phyloP scores from a whole-genome alignment of 768 basidiomycete species.

The Melanogaster broomeanus region DNA sequence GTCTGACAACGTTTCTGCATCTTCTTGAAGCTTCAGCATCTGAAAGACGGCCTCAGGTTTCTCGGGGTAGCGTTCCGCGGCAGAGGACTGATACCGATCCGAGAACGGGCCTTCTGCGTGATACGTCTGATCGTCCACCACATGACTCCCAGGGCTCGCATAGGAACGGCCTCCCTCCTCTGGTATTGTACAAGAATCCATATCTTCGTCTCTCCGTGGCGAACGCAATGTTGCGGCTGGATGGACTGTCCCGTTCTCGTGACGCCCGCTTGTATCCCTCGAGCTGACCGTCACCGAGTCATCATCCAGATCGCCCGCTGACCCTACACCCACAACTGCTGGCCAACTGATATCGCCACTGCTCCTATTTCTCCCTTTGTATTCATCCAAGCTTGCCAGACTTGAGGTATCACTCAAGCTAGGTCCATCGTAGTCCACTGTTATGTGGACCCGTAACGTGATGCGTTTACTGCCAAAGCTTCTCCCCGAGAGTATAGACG shows the following conservation, averaged over 20 bases:
- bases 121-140: not conserved
- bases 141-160: not conserved
- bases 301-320: constrained; percentile 55
- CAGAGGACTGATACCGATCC: constrained; percentile 28
- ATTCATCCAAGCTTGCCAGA: constrained; percentile 76
- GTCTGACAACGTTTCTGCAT: constrained; percentile 12
- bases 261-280: constrained; percentile 46
- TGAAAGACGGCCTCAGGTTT: constrained; percentile 55
- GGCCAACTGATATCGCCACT: constrained; percentile 45
- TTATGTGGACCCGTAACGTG: constrained; percentile 72
- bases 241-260: constrained; percentile 1
- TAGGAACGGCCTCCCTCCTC: not conserved
- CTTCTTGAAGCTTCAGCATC: constrained; percentile 53
- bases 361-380: constrained; percentile 58
- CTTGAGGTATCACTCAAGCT: constrained; percentile 89
- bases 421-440: constrained; percentile 88
- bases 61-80: constrained; percentile 35
- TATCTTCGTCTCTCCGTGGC: not conserved
- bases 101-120: constrained; percentile 27
- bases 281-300: constrained; percentile 79
- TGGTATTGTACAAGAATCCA: constrained; percentile 6
- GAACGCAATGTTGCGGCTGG: not conserved
- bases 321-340: constrained; percentile 46
- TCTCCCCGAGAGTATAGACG: constrained; percentile 67
- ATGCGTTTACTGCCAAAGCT: constrained; percentile 72